Evolutionary conservation across 495 filamentous ascomycete species (phyloP).

Genomic region (Hyphodiscus hymeniophilus): DNA sequence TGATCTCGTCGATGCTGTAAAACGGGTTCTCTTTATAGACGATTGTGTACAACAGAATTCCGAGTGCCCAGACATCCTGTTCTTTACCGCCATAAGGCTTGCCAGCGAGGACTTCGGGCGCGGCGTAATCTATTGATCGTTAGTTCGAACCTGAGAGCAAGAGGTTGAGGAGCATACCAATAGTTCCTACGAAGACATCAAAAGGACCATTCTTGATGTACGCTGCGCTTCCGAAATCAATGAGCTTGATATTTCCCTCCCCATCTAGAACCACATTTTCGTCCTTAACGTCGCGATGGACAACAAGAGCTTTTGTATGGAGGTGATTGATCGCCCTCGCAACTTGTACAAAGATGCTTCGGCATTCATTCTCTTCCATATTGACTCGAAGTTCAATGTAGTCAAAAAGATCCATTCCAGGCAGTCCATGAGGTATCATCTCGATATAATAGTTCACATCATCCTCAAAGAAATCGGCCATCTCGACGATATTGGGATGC

Average conservation of each 20-base stretch:
- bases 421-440: conserved; percentile 91
- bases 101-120: conserved; percentile 92
- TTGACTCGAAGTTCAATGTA: conserved; percentile 95
- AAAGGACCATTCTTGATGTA: conserved; percentile 98
- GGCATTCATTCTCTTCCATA: conserved; percentile 91
- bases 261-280: conserved; percentile 96
- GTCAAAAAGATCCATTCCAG: conserved; percentile 98
- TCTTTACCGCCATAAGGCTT: conserved; percentile 90
- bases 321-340: conserved; percentile 83
- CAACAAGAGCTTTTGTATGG: conserved; percentile 84
- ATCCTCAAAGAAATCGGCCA: conserved; percentile 98
- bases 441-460: conserved; percentile 98
- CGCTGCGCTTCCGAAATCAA: conserved; percentile 95
- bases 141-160: conserved; percentile 1
- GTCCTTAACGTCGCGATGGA: conserved; percentile 98
- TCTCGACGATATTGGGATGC: conserved; percentile 96
- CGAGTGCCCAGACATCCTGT: conserved; percentile 98
- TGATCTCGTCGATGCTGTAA: conserved; percentile 98
- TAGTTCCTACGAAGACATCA: conserved; percentile 98
- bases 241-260: conserved; percentile 91
- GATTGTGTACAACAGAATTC: conserved; percentile 95
- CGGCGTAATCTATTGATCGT: conserved; percentile 73
- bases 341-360: conserved; percentile 92
- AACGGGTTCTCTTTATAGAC: conserved; percentile 99
- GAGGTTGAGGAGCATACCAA: conserved; percentile 54